A percentile compares a stretch with the other conserved stretches of the same genome.
Evolutionary conservation across 139 green algal genomes (phyloP).

Genomic region (Chlamydomonas sp.): DNA sequence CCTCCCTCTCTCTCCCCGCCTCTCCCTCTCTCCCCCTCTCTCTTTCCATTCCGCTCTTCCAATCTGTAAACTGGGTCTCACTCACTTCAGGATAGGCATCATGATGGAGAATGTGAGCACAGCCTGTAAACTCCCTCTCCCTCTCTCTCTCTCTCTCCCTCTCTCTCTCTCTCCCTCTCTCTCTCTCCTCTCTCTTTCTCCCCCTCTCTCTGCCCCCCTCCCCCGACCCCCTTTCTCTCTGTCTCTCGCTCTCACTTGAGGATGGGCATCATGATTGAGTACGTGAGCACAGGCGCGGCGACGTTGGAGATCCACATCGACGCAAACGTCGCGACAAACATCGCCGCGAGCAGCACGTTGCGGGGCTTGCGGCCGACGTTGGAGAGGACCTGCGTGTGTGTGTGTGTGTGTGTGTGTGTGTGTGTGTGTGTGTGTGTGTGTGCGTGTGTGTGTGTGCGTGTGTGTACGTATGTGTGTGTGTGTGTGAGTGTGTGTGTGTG

Average conservation of each 20-base stretch:
- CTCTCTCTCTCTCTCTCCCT: too few species aligned
- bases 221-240: too few species aligned
- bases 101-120: too few species aligned
- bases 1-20: too few species aligned
- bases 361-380: constrained; percentile 39
- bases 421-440: constrained; percentile 4
- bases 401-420: background rate
- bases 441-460: constrained; percentile 2
- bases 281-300: constrained; percentile 66
- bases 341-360: constrained; percentile 58
- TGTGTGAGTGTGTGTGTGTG: background rate
- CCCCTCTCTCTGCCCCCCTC: too few species aligned
- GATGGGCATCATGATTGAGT: constrained; percentile 54
- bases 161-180: too few species aligned
- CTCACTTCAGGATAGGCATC: too few species aligned
- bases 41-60: too few species aligned
- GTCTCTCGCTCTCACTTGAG: constrained; percentile 30
- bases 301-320: constrained; percentile 74
- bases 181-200: too few species aligned
- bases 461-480: background rate
- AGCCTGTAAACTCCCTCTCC: background rate
- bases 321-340: constrained; percentile 60
- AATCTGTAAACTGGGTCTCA: too few species aligned
- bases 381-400: constrained; percentile 42
- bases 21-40: too few species aligned